A percentile compares a stretch with the other conserved stretches of the same genome.
These are phyloP conservation scores for Botrytis hyacinthi DNA, from an alignment of 2,329 filamentous ascomycete genomes.

Conservation along the genomic window DNA sequence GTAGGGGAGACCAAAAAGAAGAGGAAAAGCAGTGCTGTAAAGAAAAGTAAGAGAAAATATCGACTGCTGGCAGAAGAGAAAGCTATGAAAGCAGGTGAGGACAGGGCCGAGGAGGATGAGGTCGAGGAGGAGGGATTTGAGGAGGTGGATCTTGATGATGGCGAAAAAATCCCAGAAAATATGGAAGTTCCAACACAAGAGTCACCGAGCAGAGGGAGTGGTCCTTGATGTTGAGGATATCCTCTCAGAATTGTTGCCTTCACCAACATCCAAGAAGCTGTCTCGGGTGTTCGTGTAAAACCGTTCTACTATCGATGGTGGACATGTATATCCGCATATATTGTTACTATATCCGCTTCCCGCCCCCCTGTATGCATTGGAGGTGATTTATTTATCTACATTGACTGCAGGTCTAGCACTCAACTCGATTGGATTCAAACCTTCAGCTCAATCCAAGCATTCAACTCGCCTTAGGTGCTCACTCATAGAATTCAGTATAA, in stretches of 20 bases:
- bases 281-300: neutral
- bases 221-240: neutral
- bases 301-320: neutral
- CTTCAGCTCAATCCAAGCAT: neutral
- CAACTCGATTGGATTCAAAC: neutral
- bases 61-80: constrained; percentile 49
- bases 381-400: neutral
- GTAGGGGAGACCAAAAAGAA: constrained; percentile 62
- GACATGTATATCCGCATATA: neutral
- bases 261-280: neutral
- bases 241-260: neutral
- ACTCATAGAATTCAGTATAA: neutral
- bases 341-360: neutral
- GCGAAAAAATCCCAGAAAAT: neutral
- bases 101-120: constrained; percentile 15
- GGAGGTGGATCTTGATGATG: neutral
- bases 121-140: neutral
- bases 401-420: neutral
- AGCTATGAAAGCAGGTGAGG: constrained; percentile 27
- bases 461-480: neutral
- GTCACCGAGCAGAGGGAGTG: neutral
- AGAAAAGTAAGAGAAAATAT: constrained; percentile 84
- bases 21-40: constrained; percentile 71
- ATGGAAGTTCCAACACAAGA: neutral
- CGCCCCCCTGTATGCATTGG: neutral